A percentile compares a stretch with the other conserved stretches of the same genome.
These are phyloP conservation scores for Scleroderma bovista DNA, from an alignment of 768 basidiomycete genomes.

Conservation along the genomic window DNA sequence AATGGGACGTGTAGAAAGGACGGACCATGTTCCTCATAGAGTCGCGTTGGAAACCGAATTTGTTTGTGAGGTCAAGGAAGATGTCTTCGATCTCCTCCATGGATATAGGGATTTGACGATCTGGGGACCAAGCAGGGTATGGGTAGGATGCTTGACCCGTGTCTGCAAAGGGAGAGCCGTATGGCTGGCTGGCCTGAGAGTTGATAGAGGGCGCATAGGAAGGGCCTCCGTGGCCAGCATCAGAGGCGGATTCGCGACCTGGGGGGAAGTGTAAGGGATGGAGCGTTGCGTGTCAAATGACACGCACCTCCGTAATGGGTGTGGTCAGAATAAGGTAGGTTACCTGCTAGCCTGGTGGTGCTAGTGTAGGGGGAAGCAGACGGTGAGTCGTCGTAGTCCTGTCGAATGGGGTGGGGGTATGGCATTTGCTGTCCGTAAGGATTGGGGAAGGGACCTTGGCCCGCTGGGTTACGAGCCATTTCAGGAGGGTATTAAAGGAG, in stretches of 20 bases:
- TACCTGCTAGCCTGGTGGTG: constrained; percentile 49
- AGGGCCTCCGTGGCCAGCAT: constrained; percentile 29
- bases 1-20: constrained; percentile 5
- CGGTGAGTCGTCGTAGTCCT: constrained; percentile 46
- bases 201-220: constrained; percentile 54
- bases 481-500: constrained; percentile 15
- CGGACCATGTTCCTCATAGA: constrained; percentile 92
- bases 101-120: constrained; percentile 92
- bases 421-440: constrained; percentile 16
- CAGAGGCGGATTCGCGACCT: constrained; percentile 24
- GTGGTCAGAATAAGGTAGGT: constrained; percentile 30
- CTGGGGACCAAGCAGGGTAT: constrained; percentile 93
- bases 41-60: constrained; percentile 97
- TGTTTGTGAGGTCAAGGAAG: constrained; percentile 95
- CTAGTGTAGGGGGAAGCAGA: constrained; percentile 53
- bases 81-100: constrained; percentile 99
- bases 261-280: constrained; percentile 1
- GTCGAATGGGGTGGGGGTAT: constrained; percentile 28
- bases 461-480: constrained; percentile 29
- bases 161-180: constrained; percentile 56
- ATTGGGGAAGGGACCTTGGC: constrained; percentile 24
- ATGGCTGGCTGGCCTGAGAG: constrained; percentile 55
- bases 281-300: constrained; percentile 1
- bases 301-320: constrained; percentile 16
- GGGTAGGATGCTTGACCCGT: constrained; percentile 54